Evolutionary conservation across 2,329 filamentous ascomycete species (phyloP).

Genomic region (Aspergillus spinulosporus): DNA sequence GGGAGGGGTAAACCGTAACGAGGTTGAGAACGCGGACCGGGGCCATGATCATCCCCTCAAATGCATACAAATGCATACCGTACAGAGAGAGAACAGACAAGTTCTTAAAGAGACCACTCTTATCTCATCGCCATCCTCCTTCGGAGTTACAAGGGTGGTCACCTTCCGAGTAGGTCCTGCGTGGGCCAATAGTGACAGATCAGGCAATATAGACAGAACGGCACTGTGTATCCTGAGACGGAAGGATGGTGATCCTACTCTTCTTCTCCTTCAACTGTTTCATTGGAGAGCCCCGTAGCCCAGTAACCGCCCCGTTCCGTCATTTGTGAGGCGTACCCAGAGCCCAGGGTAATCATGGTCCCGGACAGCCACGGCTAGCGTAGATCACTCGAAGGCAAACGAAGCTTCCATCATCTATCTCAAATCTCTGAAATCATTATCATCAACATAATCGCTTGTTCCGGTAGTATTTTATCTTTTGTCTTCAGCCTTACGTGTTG

Average conservation of each 20-base stretch:
- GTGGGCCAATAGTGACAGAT: constrained; percentile 18
- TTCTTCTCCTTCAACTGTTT: not conserved
- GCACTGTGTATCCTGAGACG: not conserved
- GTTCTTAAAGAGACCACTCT: not conserved
- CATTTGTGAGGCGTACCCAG: not conserved
- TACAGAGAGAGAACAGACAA: not conserved
- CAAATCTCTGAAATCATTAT: not conserved
- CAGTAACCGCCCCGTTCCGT: not conserved
- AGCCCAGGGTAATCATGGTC: not conserved
- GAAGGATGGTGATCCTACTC: not conserved
- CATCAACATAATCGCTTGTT: not conserved
- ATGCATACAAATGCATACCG: not conserved
- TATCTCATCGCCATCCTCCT: constrained; percentile 4
- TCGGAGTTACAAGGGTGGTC: constrained; percentile 16
- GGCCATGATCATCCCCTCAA: constrained; percentile 3
- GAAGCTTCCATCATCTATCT: not conserved
- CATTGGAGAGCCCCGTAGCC: not conserved
- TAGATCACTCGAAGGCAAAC: not conserved
- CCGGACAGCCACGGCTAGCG: not conserved
- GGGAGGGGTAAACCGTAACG: constrained; percentile 11
- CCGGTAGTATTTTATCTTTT: not conserved
- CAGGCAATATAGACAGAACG: constrained; percentile 7
- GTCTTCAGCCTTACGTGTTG: constrained; percentile 4
- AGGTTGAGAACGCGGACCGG: not conserved
- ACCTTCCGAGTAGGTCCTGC: constrained; percentile 4